phyloP scores from a whole-genome alignment of 2,329 filamentous ascomycete species.

The Fusarium guadeloupense region DNA sequence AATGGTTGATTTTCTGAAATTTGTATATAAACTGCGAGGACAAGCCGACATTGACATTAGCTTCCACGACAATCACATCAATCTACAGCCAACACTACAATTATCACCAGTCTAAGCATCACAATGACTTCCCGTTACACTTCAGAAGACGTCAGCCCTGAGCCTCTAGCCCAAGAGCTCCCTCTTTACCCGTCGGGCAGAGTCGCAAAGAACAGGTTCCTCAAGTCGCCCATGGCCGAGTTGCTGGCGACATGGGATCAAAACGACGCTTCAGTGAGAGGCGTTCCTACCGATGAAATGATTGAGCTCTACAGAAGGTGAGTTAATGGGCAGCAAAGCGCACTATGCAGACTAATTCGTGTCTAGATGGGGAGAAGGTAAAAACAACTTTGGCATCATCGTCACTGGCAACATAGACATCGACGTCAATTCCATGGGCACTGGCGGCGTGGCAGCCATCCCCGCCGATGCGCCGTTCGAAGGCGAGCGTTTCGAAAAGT shows the following conservation, averaged over 20 bases:
- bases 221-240: conserved; percentile 76
- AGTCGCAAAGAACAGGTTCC: conserved; percentile 69
- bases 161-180: conserved; percentile 54
- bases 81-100: neutral
- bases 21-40: conserved; percentile 4
- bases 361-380: conserved; percentile 53
- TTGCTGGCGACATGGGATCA: conserved; percentile 68
- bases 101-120: no score
- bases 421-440: conserved; percentile 66
- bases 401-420: conserved; percentile 73
- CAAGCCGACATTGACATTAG: neutral
- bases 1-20: neutral
- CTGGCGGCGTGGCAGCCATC: conserved; percentile 66
- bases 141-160: conserved; percentile 25
- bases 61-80: neutral
- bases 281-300: conserved; percentile 51
- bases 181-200: conserved; percentile 54
- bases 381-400: conserved; percentile 64
- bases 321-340: conserved; percentile 45
- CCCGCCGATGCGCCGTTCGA: conserved; percentile 59
- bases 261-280: conserved; percentile 59
- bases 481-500: conserved; percentile 69
- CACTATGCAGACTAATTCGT: neutral
- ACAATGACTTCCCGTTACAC: conserved; percentile 33
- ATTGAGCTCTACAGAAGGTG: conserved; percentile 67